Evolutionary conservation across 1,284 basidiomycete species (phyloP).

Genomic region (Pseudomicrostroma phylloplanum): DNA sequence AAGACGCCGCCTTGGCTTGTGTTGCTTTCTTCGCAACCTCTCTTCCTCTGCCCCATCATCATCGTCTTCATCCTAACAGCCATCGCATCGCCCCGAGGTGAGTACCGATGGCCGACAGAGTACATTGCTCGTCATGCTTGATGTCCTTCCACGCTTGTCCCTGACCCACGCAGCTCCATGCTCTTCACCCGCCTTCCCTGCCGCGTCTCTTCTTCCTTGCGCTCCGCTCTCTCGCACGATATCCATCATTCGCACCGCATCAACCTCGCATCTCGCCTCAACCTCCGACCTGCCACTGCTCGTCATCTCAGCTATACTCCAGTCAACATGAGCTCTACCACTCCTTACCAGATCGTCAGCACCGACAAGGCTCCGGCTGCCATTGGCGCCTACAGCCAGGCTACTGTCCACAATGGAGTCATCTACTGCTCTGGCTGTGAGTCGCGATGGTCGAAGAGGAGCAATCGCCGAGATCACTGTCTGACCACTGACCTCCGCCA

Average conservation of each 20-base stretch:
- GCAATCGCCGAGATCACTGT: background rate
- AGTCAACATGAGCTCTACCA: background rate
- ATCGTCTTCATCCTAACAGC: too few species aligned
- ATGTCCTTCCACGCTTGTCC: too few species aligned
- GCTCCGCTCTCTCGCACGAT: background rate
- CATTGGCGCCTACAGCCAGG: conserved; percentile 58
- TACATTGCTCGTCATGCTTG: too few species aligned
- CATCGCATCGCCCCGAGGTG: too few species aligned
- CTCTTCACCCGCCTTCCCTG: too few species aligned
- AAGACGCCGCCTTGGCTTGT: too few species aligned
- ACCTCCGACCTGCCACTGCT: background rate
- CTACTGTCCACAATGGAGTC: conserved; percentile 68
- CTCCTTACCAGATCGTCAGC: conserved; percentile 39
- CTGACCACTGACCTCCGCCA: background rate
- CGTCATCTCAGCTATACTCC: background rate
- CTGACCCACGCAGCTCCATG: too few species aligned
- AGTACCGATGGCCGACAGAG: too few species aligned
- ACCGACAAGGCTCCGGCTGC: conserved; percentile 46
- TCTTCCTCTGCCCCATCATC: too few species aligned
- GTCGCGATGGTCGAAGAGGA: background rate
- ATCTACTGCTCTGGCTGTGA: conserved; percentile 78
- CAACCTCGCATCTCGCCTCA: background rate
- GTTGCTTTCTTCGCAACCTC: too few species aligned
- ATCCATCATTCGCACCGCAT: too few species aligned
- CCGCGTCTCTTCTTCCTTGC: background rate